A percentile compares a stretch with the other conserved stretches of the same genome.
phyloP scores from a whole-genome alignment of 2,329 filamentous ascomycete species.

The Grosmannia penicillata region DNA sequence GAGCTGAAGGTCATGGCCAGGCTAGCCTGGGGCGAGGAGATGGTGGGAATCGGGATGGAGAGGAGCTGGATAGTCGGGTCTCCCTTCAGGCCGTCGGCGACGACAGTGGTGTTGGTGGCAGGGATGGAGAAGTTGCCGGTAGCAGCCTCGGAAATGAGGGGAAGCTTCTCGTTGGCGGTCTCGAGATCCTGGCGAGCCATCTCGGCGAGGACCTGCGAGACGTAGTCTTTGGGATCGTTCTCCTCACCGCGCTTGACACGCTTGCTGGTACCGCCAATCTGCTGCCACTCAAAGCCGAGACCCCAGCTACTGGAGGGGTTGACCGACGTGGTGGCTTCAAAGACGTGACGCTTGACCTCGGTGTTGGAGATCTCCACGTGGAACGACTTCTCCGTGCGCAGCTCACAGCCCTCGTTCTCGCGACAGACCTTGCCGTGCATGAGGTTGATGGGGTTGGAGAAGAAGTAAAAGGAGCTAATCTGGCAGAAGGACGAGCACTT shows the following conservation, averaged over 20 bases:
- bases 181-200: no score
- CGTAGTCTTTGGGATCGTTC: not conserved
- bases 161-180: not conserved
- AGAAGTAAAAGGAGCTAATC: constrained; percentile 5
- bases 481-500: constrained; percentile 7
- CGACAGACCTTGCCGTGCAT: constrained; percentile 8
- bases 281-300: not conserved
- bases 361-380: constrained; percentile 6
- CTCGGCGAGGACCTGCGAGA: not conserved
- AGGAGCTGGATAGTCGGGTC: not conserved
- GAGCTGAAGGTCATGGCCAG: constrained; percentile 1
- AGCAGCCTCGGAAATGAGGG: no score
- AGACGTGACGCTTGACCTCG: constrained; percentile 6
- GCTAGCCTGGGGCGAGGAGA: not conserved
- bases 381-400: constrained; percentile 3
- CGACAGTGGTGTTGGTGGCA: not conserved
- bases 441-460: constrained; percentile 2
- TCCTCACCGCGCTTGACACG: not conserved
- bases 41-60: not conserved
- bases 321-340: constrained; percentile 1
- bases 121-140: no score
- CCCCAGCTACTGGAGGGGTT: constrained; percentile 1
- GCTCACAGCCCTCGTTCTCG: constrained; percentile 6
- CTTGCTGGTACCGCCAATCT: no score
- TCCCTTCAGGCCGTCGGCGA: not conserved